Base-by-base conservation (phyloP, 306 rosid species). In the Luffa aegyptiaca region DNA sequence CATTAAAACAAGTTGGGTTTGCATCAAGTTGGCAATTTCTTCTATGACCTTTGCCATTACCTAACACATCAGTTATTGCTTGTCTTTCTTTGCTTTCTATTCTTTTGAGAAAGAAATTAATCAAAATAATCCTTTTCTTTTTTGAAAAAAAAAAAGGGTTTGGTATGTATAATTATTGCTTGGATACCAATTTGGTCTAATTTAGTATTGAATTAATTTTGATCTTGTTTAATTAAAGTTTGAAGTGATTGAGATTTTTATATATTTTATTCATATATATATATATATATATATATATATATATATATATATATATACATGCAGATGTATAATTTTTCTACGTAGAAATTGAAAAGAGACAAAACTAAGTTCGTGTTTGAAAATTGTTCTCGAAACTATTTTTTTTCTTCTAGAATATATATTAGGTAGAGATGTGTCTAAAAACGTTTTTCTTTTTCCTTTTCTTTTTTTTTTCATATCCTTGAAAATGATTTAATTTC, bases 61-160 rank as follows among this genome's bases (percentile, higher is more conserved):
- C 76, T 71, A 71, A 71, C 76, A 45, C 76, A 71, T n/a, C 75
- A 69, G 9, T 11, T 69, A 69, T 69, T 69, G 36, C 18, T 41
- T 44, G 35, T 20, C 55, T n/a, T 69, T 69, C 49, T n/a, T 8
- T 69, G 36, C 53, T 66, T 66, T 17, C 21, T 37, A 16, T 13
- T 64, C 6, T 35, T 6, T 26, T 26, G 31, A 26, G 1, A 26
- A 26, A 26, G 31, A 26, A 26, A 26, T 26, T 0, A n/a, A n/a
- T n/a, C n/a, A n/a, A n/a, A 26, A 26, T 26, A 26, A 26, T 26
- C 31, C 31, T 26, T 26, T 26, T 26, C 31, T 58, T 26, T 26
- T 26, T 26, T 26, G 31, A 26, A 26, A 26, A 26, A 26, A 26
- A 26, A 0, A 26, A 26, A 65, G 18, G 75, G 55, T 42, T 69